phyloP scores from a whole-genome alignment of 768 basidiomycete genomes.

The Piloderma croceum region DNA sequence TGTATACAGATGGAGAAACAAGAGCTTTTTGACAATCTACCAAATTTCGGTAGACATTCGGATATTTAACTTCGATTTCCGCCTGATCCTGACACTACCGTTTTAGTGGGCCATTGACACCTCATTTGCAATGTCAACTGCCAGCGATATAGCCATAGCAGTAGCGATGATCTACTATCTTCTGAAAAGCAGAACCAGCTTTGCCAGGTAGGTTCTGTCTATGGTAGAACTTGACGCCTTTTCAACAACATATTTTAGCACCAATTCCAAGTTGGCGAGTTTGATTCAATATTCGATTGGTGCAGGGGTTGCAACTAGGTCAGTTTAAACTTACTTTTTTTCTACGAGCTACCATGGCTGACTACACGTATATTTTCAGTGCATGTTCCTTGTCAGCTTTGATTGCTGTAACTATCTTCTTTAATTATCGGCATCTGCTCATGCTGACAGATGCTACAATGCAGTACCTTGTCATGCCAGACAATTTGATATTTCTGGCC shows the following conservation, averaged over 20 bases:
- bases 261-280: constrained; percentile 10
- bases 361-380: constrained; percentile 2
- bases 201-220: not conserved
- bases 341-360: not conserved
- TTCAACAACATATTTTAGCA: constrained; percentile 2
- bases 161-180: not conserved
- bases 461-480: constrained; percentile 13
- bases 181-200: not conserved
- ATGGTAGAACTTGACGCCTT: not conserved
- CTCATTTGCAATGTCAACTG: not conserved
- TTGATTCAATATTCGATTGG: constrained; percentile 10
- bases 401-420: constrained; percentile 2
- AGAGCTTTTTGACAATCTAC: too few relatives aligned
- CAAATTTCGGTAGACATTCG: too few relatives aligned
- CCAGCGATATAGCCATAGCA: not conserved
- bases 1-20: too few relatives aligned
- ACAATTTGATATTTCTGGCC: constrained; percentile 14
- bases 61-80: too few relatives aligned
- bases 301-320: constrained; percentile 14
- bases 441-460: not conserved
- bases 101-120: not conserved
- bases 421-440: not conserved
- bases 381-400: constrained; percentile 10
- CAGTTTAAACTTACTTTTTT: not conserved
- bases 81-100: too few relatives aligned